Percentiles rank a stretch among this genome's conserved stretches.
phyloP scores from a whole-genome alignment of 106 monocot genomes.

The Agapanthus africanus region DNA sequence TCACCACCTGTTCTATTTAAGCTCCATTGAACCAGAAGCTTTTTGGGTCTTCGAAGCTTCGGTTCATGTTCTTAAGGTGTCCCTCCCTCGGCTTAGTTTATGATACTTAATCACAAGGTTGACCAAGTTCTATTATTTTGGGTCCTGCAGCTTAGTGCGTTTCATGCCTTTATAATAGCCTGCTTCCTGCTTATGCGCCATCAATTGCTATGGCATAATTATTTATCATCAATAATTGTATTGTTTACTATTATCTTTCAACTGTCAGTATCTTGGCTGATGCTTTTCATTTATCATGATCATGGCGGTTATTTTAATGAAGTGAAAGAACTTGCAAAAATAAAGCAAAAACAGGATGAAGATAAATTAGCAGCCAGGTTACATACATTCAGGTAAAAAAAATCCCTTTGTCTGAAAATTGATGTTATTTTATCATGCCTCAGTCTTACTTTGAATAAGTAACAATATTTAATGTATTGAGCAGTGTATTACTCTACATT shows the following conservation, averaged over 20 bases:
- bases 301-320: conserved; percentile 57
- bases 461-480: not conserved
- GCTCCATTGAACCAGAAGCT: not conserved
- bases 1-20: not conserved
- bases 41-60: not conserved
- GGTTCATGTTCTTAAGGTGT: not conserved
- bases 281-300: conserved; percentile 8
- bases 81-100: not conserved
- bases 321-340: conserved; percentile 59
- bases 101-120: not conserved
- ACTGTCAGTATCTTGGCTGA: not conserved
- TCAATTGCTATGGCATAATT: no score
- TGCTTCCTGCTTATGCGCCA: not conserved
- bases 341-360: conserved; percentile 83
- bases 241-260: not conserved
- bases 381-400: conserved; percentile 84
- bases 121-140: not conserved
- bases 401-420: conserved; percentile 1
- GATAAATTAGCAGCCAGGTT: conserved; percentile 69
- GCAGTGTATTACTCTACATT: not conserved
- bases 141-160: not conserved
- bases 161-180: not conserved
- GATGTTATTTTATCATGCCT: not conserved
- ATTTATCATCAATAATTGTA: no score
- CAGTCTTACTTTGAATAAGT: not conserved